Evolutionary conservation across 805 yeast genomes (phyloP).

Genomic region (Saccharomycopsis schoenii): DNA sequence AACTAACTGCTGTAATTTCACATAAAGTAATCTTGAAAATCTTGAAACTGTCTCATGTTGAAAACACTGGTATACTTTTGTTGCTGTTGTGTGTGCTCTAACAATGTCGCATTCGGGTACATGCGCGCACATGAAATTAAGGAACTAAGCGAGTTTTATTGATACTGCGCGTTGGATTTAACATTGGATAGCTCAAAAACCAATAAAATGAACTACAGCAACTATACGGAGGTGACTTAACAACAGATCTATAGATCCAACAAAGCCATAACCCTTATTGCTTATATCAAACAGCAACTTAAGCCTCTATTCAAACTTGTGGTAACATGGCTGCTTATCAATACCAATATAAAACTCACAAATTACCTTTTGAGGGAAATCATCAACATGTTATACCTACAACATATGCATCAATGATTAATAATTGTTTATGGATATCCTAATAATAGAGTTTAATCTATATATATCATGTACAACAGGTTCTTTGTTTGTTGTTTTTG

Average conservation of each 20-base stretch:
- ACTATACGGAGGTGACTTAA: neutral
- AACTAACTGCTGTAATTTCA: neutral
- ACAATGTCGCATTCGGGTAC: neutral
- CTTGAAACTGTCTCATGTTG: constrained; percentile 2
- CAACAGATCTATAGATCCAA: too few relatives aligned
- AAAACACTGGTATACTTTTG: neutral
- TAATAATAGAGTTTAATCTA: too few relatives aligned
- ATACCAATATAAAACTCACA: neutral
- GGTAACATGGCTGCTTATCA: too few relatives aligned
- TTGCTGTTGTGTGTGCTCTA: neutral
- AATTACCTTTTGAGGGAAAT: neutral
- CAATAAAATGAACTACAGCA: neutral
- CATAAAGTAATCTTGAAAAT: neutral
- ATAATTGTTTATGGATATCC: neutral
- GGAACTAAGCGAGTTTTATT: neutral
- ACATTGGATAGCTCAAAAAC: neutral
- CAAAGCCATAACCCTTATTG: too few relatives aligned
- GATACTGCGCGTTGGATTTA: neutral
- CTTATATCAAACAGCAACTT: too few relatives aligned
- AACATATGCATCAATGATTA: neutral
- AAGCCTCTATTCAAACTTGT: too few relatives aligned
- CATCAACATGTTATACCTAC: neutral
- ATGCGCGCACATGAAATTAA: neutral
- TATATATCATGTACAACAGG: too few relatives aligned
- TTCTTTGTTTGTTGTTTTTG: too few relatives aligned